These are phyloP conservation scores for Delitschia confertaspora DNA, from an alignment of 495 filamentous ascomycete genomes.

Conservation along the genomic window DNA sequence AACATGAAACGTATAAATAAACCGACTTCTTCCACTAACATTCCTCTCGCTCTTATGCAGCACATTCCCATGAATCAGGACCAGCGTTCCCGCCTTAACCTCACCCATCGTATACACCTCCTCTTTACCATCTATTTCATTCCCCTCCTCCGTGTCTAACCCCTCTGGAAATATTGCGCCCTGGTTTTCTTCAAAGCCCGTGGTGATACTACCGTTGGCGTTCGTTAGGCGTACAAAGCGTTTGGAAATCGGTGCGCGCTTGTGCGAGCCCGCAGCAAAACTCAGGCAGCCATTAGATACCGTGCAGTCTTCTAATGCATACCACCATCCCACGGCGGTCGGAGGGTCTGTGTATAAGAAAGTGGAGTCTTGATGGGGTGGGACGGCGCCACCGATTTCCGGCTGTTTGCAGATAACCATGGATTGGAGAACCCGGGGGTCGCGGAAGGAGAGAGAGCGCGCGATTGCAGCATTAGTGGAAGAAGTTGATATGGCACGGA, in stretches of 20 bases:
- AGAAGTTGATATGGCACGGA: slow-evolving; percentile 52
- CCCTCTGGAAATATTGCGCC: slow-evolving; percentile 41
- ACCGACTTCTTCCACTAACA: slow-evolving; percentile 68
- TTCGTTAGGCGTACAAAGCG: slow-evolving; percentile 67
- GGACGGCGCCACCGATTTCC: slow-evolving; percentile 83
- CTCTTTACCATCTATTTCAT: slow-evolving; percentile 37
- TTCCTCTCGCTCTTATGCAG: slow-evolving; percentile 96
- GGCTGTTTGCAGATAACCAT: slow-evolving; percentile 99
- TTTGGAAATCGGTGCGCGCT: slow-evolving; percentile 50
- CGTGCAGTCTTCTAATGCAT: slow-evolving; percentile 87
- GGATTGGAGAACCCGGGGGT: slow-evolving; percentile 74
- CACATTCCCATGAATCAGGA: slow-evolving; percentile 93
- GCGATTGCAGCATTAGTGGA: slow-evolving; percentile 57
- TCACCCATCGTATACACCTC: slow-evolving; percentile 61
- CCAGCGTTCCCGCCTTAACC: slow-evolving; percentile 79
- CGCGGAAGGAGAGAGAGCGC: slow-evolving; percentile 56
- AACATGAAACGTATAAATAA: slow-evolving; percentile 96
- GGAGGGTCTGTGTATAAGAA: slow-evolving; percentile 91
- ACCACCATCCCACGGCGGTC: slow-evolving; percentile 88
- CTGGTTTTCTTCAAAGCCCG: slow-evolving; percentile 48
- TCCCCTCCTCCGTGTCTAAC: slow-evolving; percentile 28
- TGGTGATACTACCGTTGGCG: slow-evolving; percentile 41
- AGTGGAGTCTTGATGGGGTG: slow-evolving; percentile 79
- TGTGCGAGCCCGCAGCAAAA: slow-evolving; percentile 74
- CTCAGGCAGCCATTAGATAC: slow-evolving; percentile 77